A percentile compares a stretch with the other conserved stretches of the same genome.
These are phyloP conservation scores for Mucor racemosus DNA, from an alignment of 371 early-diverging fungal species.

Conservation along the genomic window DNA sequence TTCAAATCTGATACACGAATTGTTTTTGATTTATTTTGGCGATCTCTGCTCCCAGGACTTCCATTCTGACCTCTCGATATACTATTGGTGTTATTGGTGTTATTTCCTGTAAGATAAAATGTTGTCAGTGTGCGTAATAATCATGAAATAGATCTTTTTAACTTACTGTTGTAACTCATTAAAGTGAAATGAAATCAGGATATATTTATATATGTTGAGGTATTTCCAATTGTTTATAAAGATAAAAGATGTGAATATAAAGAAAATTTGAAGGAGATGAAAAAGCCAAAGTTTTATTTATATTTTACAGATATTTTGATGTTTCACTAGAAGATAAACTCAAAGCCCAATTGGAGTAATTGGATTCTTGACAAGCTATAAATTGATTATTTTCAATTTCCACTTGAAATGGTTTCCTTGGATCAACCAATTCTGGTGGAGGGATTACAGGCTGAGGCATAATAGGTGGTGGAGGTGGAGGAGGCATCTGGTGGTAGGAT, in stretches of 20 bases:
- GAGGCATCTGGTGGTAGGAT: neutral
- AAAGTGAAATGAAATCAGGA: too few relatives aligned
- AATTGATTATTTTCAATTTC: conserved; percentile 18
- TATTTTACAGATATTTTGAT: neutral
- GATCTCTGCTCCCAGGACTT: neutral
- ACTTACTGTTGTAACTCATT: too few relatives aligned
- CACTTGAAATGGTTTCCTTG: conserved; percentile 5
- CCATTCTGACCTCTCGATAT: neutral
- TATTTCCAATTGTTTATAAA: too few relatives aligned
- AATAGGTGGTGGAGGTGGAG: neutral
- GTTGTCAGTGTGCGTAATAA: too few relatives aligned
- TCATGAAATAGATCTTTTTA: too few relatives aligned
- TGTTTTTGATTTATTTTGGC: neutral
- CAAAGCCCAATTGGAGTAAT: neutral
- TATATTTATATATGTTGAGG: too few relatives aligned
- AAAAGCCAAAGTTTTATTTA: neutral
- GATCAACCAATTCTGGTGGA: conserved; percentile 21
- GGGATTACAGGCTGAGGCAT: neutral
- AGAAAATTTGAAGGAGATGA: neutral
- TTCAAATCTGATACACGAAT: conserved; percentile 13
- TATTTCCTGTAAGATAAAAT: too few relatives aligned
- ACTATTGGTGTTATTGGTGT: too few relatives aligned
- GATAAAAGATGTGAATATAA: neutral
- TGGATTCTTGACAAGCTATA: conserved; percentile 1
- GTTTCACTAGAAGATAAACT: conserved; percentile 6